Evolutionary conservation across 768 basidiomycete species (phyloP).

Genomic region (Lanmaoa rubissima): DNA sequence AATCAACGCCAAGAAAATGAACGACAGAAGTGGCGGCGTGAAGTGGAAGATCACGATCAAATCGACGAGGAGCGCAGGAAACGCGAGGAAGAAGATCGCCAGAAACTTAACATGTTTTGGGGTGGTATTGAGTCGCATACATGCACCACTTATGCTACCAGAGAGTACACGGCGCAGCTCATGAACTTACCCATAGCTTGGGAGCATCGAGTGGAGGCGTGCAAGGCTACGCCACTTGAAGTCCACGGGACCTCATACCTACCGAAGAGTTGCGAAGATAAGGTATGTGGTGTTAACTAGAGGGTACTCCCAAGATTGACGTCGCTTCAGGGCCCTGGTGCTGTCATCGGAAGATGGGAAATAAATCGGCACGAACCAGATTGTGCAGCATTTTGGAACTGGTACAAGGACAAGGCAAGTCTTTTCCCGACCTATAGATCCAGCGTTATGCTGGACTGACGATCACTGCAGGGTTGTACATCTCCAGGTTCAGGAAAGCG

Average conservation of each 20-base stretch:
- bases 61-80: constrained; percentile 12
- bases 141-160: constrained; percentile 28
- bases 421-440: neutral
- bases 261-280: constrained; percentile 23
- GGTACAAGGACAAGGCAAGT: constrained; percentile 31
- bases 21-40: constrained; percentile 17
- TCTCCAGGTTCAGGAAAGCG: constrained; percentile 23
- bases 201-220: constrained; percentile 25
- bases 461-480: constrained; percentile 19
- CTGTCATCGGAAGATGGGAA: constrained; percentile 26
- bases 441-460: neutral
- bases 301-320: neutral
- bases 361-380: constrained; percentile 29
- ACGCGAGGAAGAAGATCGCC: constrained; percentile 27
- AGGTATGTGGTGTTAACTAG: constrained; percentile 1
- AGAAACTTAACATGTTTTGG: constrained; percentile 29
- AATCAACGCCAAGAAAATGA: neutral
- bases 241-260: constrained; percentile 21
- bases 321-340: constrained; percentile 14
- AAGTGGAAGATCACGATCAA: constrained; percentile 19
- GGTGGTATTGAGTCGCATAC: constrained; percentile 8
- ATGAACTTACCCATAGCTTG: constrained; percentile 26
- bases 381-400: constrained; percentile 27
- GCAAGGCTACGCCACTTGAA: constrained; percentile 23
- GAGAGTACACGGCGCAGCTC: constrained; percentile 30